phyloP scores from a whole-genome alignment of 805 yeast species.

The Isabelozyma heimii region DNA sequence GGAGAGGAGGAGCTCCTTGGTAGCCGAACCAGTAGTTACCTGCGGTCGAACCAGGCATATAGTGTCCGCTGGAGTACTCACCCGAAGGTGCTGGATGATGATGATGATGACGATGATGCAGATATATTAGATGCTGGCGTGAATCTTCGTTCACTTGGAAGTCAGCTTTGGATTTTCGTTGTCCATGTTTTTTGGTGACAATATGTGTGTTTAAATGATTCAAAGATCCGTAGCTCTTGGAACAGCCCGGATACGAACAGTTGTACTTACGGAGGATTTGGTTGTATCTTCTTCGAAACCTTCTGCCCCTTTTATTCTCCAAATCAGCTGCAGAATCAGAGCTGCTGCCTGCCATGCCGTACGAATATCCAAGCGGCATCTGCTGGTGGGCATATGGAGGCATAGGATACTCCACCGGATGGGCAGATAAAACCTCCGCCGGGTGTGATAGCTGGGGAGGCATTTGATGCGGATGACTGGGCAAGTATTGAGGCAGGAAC shows the following conservation, averaged over 20 bases:
- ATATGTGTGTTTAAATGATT: constrained; percentile 45
- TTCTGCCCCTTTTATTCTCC: constrained; percentile 25
- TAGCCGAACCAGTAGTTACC: constrained; percentile 18
- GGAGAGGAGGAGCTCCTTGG: not conserved
- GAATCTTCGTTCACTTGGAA: constrained; percentile 24
- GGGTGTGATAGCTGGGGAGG: not conserved
- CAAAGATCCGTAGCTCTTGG: constrained; percentile 41
- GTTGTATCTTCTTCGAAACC: constrained; percentile 34
- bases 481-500: not conserved
- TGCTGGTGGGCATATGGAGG: not conserved
- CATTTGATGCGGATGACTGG: not conserved
- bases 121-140: not conserved
- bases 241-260: constrained; percentile 37
- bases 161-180: constrained; percentile 38
- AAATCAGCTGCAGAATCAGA: constrained; percentile 3
- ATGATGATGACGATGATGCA: not conserved
- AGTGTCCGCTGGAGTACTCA: not conserved
- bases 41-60: constrained; percentile 6
- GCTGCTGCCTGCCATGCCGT: not conserved
- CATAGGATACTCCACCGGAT: not conserved
- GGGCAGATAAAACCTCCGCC: not conserved
- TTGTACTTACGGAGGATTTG: constrained; percentile 33
- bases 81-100: not conserved
- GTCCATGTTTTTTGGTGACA: constrained; percentile 45
- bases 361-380: not conserved